Evolutionary conservation across 495 filamentous ascomycete species (phyloP), one percentile per base, ranked within the genome.

Genomic region (Penicillium goetzii): DNA sequence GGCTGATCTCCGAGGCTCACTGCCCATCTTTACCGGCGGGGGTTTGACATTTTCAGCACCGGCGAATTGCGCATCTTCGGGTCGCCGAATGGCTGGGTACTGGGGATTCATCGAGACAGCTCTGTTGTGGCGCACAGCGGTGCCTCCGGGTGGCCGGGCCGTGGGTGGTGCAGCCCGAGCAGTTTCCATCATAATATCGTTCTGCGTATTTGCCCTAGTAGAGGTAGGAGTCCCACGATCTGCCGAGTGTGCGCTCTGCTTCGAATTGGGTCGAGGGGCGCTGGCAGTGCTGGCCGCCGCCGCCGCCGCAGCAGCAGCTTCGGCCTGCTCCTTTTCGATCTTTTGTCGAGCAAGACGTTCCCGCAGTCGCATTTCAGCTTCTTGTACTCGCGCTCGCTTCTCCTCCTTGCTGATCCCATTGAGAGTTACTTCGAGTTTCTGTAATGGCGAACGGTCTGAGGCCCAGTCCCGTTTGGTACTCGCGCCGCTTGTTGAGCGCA

Each of bases 361-460:
- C 76, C 69, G 84, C 75, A 71, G 63, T 62, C 80, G 80, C 55
- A 81, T 76, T 69, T 97, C 93, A 2, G 90, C 89, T 71, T 93
- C 88, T 74, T 92, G 83, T n/a, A 90, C 85, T 52, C 90, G 84
- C 3, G 90, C 90, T 61, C 90, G 84, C 71, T 92, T 96, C 70
- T 96, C 93, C 68, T 96, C 92, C 73, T 96, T 97, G 72, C 88
- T 96, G 67, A 97, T 93, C 72, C 90, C 91, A 72, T 86, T 88
- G 60, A 97, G 81, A 56, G 92, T 92, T 41, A 89, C 85, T 77
- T 97, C 95, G 57, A 99, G 86, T 74, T 88, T 93, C 73, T 98
- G 95, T 25, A 99, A 79, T 34, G 95, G 95, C 53, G 93, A 97
- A 55, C 91, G 86, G 70, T 93, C 89, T 25, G 86, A 83, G 57